Evolutionary conservation across 768 basidiomycete genomes (phyloP), one percentile per base, ranked within the genome.

Genomic region (Scleroderma citrinum): DNA sequence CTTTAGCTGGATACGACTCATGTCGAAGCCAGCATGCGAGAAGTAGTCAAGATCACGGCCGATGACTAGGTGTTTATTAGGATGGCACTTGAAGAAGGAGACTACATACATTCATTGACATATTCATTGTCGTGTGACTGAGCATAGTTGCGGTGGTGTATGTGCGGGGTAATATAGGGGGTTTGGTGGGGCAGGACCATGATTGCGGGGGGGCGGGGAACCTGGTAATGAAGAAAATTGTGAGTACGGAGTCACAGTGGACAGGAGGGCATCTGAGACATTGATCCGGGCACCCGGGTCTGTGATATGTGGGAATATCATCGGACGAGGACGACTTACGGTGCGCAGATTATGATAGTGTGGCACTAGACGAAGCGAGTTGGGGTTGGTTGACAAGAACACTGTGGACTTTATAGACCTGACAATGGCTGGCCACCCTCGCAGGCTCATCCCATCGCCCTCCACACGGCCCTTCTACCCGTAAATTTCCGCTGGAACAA

Each of bases 21-120:
- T 96, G 74, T 99, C 95, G 72, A 99, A 98, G 53, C 96, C 96
- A 50, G 96, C 95, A 69, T 96, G 87, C 35, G 95, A 98, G 81
- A 96, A 96, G 73, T 93, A 90, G 66, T 92, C 88, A 60, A 98
- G 80, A 64, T 98, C 93, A 59, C 79, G 83, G 60, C 91, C 92
- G 60, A 95, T 85, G 66, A 94, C 91, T 93, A 44, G 56, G 56
- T 47, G 40, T 39, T 19, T 12, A 39, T 55, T 48, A 52, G 56
- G 47, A 20, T 37, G 50, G 49, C 54, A n/a, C 43, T 12, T 48
- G 26, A 38, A 26, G 14, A 30, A 23, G 30, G 48, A n/a, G 29
- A 21, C 7, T 4, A 73, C 81, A 56, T 70, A 87, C 86, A 73
- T 26, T 72, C 76, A 50, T 74, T 76, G 51, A 71, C 72, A 49